phyloP scores from a whole-genome alignment of 1,284 basidiomycete species.

The Irpex sp. region DNA sequence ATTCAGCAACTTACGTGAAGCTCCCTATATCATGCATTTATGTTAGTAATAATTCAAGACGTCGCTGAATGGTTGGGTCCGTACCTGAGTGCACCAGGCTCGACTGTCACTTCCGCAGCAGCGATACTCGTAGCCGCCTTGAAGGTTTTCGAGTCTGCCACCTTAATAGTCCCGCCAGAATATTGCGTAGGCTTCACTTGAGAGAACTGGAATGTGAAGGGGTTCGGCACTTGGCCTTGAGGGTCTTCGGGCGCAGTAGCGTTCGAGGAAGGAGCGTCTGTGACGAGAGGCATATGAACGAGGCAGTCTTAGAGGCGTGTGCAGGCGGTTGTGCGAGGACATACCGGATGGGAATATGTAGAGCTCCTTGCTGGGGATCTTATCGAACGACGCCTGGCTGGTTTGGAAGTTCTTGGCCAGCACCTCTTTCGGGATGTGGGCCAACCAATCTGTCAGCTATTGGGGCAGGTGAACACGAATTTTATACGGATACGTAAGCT shows the following conservation, averaged over 20 bases:
- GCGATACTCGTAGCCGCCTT: constrained; percentile 54
- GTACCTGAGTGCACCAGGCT: constrained; percentile 53
- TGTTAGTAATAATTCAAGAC: not conserved
- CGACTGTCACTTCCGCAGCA: constrained; percentile 63
- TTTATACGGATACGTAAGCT: not conserved
- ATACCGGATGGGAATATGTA: constrained; percentile 56
- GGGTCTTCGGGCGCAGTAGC: constrained; percentile 39
- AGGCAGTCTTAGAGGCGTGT: constrained; percentile 11
- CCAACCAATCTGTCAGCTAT: constrained; percentile 61
- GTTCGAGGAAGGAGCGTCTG: constrained; percentile 34
- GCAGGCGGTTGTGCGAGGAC: constrained; percentile 26
- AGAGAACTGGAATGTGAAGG: constrained; percentile 55
- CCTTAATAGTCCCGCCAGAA: constrained; percentile 60
- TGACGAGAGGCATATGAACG: not conserved
- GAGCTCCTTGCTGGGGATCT: constrained; percentile 55
- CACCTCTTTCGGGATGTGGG: constrained; percentile 60
- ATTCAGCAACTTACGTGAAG: constrained; percentile 23
- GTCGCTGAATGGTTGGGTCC: constrained; percentile 14
- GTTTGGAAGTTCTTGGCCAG: constrained; percentile 70
- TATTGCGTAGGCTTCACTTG: constrained; percentile 46
- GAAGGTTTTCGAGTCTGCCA: constrained; percentile 55
- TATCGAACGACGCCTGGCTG: constrained; percentile 48
- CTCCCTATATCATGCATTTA: constrained; percentile 17
- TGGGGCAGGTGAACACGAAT: not conserved
- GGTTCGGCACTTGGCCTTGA: constrained; percentile 47